These are phyloP conservation scores for Prunus mira DNA, from an alignment of 306 rosid genomes.

Conservation along the genomic window DNA sequence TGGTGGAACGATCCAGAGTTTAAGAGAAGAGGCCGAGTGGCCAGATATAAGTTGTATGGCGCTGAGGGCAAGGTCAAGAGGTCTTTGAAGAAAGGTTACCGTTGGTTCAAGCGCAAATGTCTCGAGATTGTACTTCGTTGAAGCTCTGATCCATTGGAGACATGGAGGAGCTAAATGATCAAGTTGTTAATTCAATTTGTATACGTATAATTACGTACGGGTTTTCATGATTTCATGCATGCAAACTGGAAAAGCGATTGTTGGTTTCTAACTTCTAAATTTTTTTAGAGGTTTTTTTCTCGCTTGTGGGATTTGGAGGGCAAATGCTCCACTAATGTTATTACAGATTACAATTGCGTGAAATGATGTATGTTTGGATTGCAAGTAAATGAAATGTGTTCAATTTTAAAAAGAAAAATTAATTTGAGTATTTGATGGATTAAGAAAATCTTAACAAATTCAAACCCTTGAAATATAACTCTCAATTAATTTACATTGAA, in stretches of 20 bases:
- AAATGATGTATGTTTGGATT: neutral
- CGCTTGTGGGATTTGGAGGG: neutral
- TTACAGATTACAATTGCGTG: neutral
- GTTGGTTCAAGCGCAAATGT: conserved; percentile 44
- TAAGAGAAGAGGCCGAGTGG: conserved; percentile 49
- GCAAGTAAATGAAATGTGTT: neutral
- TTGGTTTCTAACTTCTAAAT: neutral
- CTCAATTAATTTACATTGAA: neutral
- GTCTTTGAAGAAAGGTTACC: conserved; percentile 39
- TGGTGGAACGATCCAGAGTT: conserved; percentile 45
- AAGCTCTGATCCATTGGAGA: neutral
- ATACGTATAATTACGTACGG: neutral
- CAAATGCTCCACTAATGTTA: neutral
- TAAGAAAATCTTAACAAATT: neutral
- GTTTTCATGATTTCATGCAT: neutral
- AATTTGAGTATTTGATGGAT: no score
- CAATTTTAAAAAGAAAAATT: neutral
- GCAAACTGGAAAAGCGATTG: neutral
- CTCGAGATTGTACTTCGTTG: conserved; percentile 26
- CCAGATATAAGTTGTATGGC: conserved; percentile 42
- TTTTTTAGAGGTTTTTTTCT: neutral
- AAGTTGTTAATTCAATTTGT: neutral
- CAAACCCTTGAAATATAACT: neutral
- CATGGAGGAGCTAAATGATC: neutral
- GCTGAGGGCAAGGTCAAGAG: conserved; percentile 41